A percentile compares a stretch with the other conserved stretches of the same genome.
Evolutionary conservation across 2,329 filamentous ascomycete genomes (phyloP).

Genomic region (Phaeosphaeria sp.): DNA sequence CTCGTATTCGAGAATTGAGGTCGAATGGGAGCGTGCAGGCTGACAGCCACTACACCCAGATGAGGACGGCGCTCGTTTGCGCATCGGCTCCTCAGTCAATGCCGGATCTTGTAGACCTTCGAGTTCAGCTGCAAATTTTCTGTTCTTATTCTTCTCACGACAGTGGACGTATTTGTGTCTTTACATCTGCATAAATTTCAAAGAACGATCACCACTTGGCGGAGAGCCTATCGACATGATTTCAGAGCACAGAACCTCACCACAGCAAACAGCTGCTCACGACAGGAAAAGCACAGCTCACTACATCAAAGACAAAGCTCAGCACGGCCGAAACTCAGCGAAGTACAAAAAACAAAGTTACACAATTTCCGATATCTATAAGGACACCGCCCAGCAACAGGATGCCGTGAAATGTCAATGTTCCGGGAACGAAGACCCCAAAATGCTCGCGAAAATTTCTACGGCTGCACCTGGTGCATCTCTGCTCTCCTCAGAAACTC

Average conservation of each 20-base stretch:
- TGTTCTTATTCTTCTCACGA: too few relatives aligned
- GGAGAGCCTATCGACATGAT: too few relatives aligned
- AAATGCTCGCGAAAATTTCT: background rate
- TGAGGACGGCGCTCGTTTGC: background rate
- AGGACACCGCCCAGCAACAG: background rate
- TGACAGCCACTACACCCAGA: background rate
- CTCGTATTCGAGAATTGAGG: background rate
- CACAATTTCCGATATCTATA: background rate
- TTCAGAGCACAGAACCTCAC: too few relatives aligned
- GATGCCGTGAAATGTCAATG: background rate
- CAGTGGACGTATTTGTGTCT: too few relatives aligned
- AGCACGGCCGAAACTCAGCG: background rate
- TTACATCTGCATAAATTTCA: too few relatives aligned
- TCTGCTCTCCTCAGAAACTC: slow-evolving; percentile 43
- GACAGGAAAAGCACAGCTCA: too few relatives aligned
- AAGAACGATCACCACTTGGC: too few relatives aligned
- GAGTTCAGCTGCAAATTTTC: background rate
- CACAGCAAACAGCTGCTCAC: too few relatives aligned
- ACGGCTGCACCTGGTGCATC: slow-evolving; percentile 12
- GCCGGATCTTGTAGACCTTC: background rate
- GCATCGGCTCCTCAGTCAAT: background rate
- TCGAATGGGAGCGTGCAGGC: background rate
- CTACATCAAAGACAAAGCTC: too few relatives aligned
- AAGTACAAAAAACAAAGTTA: background rate
- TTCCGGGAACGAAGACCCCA: background rate